Evolutionary conservation across 768 basidiomycete species (phyloP), one percentile per base, ranked within the genome.

Genomic region (Amanita jacksonii): DNA sequence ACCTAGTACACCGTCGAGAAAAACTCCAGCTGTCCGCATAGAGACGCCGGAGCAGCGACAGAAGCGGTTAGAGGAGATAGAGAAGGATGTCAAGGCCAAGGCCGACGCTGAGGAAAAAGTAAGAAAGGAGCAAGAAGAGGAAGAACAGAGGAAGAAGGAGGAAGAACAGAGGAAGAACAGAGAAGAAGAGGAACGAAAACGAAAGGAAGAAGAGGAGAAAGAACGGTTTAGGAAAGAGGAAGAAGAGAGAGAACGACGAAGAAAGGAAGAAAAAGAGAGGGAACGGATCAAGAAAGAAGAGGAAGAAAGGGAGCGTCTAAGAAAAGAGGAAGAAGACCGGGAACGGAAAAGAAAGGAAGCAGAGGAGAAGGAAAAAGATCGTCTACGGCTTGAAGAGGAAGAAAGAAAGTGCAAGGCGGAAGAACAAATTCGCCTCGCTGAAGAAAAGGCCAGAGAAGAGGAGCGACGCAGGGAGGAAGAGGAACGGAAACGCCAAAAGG

Each of bases 31-130:
- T 38, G 65, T 88, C 23, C 73, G 84, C 48, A 73, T 88, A 49
- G 84, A 88, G 66, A 78, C 68, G 5, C 65, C 65, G 46, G 68
- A 70, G 43, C 71, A 72, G 53, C 59, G 59, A n/a, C 62, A 59
- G 41, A 62, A 64, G 45, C 60, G 58, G 25, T 54, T 67, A 33
- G 61, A 55, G 43, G 55, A 62, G 28, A 68, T 59, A 46, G 55
- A 58, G 49, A 61, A 68, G 47, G 23, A 39, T 36, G 45, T 24
- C 15, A 40, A 47, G 37, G 34, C 52, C 56, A 51, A 52, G 51
- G 34, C 48, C 50, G 30, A 56, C 56, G 50, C 32, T 62, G 45
- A 46, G 15, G 30, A 46, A 39, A 40, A 31, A 30, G 37, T 12
- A 7, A 38, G n/a, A 27, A 39, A 31, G 19, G 41, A 42, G 25